Percentiles rank a stretch among this genome's conserved stretches.
Conservation (phyloP, 1,284 basidiomycete species). For the Ceratobasidium theobromae region DNA sequence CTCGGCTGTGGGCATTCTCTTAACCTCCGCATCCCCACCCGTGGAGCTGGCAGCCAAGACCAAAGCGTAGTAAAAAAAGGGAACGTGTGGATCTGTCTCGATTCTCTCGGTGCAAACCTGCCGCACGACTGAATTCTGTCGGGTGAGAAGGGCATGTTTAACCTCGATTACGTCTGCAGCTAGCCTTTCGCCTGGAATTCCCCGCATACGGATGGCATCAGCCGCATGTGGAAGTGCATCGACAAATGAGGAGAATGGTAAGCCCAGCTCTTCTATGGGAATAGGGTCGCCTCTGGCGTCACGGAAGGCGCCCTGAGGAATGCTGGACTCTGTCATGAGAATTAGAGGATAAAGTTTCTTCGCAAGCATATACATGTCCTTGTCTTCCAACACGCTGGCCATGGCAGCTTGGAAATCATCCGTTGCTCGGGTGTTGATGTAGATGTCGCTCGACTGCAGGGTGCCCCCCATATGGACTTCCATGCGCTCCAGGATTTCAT, state of each 20-base stretch:
- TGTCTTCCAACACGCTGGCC: conserved; percentile 19
- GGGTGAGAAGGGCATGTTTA: conserved; percentile 5
- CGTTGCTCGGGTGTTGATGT: conserved; percentile 17
- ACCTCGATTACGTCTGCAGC: conserved; percentile 15
- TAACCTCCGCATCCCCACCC: background rate
- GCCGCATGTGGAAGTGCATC: conserved; percentile 17
- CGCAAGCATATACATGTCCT: conserved; percentile 24
- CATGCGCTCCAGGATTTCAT: conserved; percentile 12
- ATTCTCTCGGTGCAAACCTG: conserved; percentile 17
- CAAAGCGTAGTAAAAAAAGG: conserved; percentile 18
- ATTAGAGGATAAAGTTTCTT: conserved; percentile 12
- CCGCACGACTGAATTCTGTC: conserved; percentile 1
- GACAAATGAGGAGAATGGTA: conserved; percentile 22
- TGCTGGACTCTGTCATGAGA: conserved; percentile 22
- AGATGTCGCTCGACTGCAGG: conserved; percentile 1
- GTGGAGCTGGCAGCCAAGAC: conserved; percentile 6
- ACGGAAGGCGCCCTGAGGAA: conserved; percentile 22
- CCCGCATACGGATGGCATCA: conserved; percentile 9
- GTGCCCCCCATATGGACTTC: conserved; percentile 6
- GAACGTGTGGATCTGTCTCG: conserved; percentile 6
- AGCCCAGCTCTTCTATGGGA: conserved; percentile 9
- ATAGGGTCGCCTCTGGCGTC: conserved; percentile 1
- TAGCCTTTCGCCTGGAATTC: background rate
- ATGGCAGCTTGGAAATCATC: conserved; percentile 25
- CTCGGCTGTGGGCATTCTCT: conserved; percentile 18